These are phyloP conservation scores for Daedalea quercina DNA, from an alignment of 768 basidiomycete species.

Conservation along the genomic window DNA sequence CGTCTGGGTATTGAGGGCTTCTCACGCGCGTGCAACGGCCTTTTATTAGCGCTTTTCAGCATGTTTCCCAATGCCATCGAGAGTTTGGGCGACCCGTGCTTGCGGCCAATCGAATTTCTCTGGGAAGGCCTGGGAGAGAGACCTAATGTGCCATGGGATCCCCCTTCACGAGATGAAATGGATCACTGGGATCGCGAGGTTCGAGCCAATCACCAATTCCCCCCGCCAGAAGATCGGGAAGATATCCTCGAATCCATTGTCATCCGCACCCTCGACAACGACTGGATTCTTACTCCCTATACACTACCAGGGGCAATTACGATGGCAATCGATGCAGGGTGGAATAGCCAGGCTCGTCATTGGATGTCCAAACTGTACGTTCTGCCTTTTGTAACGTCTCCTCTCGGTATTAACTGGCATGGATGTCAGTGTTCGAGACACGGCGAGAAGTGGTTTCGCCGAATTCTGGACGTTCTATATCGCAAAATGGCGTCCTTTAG, in stretches of 20 bases:
- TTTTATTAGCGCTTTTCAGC: not conserved
- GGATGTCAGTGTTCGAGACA: too few species aligned
- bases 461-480: too few species aligned
- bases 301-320: too few species aligned
- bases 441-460: too few species aligned
- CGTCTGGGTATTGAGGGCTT: conserved; percentile 1
- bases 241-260: not conserved
- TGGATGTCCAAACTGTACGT: too few species aligned
- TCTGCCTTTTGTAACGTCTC: too few species aligned
- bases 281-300: not conserved
- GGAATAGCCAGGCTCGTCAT: too few species aligned
- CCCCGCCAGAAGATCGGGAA: not conserved
- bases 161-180: not conserved
- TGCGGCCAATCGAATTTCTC: not conserved
- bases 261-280: not conserved
- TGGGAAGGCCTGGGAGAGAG: not conserved
- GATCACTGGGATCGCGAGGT: not conserved
- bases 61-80: not conserved
- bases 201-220: not conserved
- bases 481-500: too few species aligned
- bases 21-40: not conserved
- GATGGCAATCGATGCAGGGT: too few species aligned
- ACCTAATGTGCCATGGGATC: not conserved
- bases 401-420: too few species aligned
- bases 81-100: not conserved